Evolutionary conservation across 495 filamentous ascomycete genomes (phyloP).

Genomic region (Xanthoparmelia taractica): DNA sequence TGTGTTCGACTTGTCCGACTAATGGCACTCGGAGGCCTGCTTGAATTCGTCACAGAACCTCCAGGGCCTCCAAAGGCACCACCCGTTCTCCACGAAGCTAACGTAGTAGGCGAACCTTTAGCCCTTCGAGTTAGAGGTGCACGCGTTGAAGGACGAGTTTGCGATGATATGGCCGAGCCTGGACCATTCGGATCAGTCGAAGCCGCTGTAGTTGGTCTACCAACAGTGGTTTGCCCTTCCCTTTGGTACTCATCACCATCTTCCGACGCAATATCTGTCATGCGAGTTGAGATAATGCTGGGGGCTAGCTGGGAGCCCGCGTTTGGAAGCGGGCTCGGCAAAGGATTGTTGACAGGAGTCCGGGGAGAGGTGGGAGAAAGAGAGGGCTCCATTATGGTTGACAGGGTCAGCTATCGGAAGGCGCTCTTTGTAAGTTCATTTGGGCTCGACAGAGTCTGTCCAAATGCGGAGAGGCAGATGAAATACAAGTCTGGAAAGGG

Average conservation of each 20-base stretch:
- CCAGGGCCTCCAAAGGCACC: constrained; percentile 32
- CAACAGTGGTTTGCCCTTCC: constrained; percentile 20
- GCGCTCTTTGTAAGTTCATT: neutral
- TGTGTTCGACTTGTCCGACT: constrained; percentile 78
- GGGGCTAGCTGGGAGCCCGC: constrained; percentile 32
- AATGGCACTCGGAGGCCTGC: constrained; percentile 52
- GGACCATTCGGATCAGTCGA: constrained; percentile 32
- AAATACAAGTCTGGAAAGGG: neutral
- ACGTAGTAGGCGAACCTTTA: constrained; percentile 27
- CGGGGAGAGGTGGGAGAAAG: constrained; percentile 1
- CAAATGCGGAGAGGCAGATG: neutral
- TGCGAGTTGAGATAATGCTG: constrained; percentile 74
- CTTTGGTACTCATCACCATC: constrained; percentile 37
- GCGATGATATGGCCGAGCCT: constrained; percentile 35
- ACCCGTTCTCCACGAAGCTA: constrained; percentile 28
- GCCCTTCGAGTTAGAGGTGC: constrained; percentile 43
- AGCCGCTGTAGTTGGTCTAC: constrained; percentile 32
- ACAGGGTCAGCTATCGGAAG: neutral
- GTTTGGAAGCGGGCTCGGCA: constrained; percentile 27
- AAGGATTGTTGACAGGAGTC: constrained; percentile 23
- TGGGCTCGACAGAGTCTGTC: neutral
- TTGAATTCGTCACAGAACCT: constrained; percentile 32
- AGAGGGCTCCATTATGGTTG: constrained; percentile 15
- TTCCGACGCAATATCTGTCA: constrained; percentile 66
- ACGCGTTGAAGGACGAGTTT: constrained; percentile 38